A percentile compares a stretch with the other conserved stretches of the same genome.
Conservation (phyloP, 768 basidiomycete genomes). For the Pleurotus djamor region DNA sequence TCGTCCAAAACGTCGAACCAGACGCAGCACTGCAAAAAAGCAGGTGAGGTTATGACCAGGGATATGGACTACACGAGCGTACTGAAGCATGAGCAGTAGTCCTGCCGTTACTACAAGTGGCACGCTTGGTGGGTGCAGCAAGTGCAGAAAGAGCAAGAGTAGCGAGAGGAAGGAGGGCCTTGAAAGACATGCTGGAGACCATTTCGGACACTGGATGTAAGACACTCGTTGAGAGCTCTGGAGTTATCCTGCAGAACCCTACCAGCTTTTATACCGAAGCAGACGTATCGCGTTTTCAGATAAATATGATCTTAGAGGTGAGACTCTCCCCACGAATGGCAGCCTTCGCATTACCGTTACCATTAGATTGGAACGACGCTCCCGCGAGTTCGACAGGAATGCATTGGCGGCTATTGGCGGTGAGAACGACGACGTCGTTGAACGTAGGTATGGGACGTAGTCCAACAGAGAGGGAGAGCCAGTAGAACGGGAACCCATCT, state of each 20-base stretch:
- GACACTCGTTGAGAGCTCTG: conserved; percentile 6
- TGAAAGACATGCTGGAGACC: conserved; percentile 2
- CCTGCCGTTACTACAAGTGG: conserved; percentile 16
- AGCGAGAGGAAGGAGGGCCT: not conserved
- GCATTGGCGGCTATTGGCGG: not conserved
- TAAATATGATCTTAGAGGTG: not conserved
- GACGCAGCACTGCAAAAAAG: conserved; percentile 20
- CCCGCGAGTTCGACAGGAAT: not conserved
- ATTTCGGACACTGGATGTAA: not conserved
- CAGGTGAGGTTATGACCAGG: not conserved
- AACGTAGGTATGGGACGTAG: not conserved
- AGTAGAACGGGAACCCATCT: not conserved
- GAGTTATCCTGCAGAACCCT: not conserved
- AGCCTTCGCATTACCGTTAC: not conserved
- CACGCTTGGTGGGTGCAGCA: conserved; percentile 47
- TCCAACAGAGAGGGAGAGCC: not conserved
- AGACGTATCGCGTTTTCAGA: not conserved
- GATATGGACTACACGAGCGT: not conserved
- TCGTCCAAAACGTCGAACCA: conserved; percentile 34
- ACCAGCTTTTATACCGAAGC: not conserved
- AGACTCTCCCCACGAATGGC: not conserved
- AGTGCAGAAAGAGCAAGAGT: conserved; percentile 22
- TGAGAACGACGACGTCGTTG: conserved; percentile 1
- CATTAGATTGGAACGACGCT: not conserved
- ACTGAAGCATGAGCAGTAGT: conserved; percentile 12